These are phyloP conservation scores for Dothistroma pini DNA, from an alignment of 2,329 filamentous ascomycete species.

Conservation along the genomic window DNA sequence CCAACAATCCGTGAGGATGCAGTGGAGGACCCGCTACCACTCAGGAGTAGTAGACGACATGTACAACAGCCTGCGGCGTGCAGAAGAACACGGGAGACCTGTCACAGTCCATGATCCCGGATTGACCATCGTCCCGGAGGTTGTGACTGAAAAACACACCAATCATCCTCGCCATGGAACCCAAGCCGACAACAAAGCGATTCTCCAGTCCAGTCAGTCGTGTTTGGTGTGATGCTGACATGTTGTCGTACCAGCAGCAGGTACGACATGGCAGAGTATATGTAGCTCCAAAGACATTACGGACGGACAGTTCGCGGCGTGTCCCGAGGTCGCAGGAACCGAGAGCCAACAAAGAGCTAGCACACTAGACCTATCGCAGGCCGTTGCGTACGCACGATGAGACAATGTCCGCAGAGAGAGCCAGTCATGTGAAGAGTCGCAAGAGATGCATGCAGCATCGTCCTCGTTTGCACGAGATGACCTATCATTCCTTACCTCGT, in stretches of 20 bases:
- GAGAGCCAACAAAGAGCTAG: not conserved
- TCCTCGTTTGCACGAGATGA: constrained; percentile 2
- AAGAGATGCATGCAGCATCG: not conserved
- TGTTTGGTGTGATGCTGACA: not conserved
- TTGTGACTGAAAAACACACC: not conserved
- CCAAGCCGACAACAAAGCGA: not conserved
- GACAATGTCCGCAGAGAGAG: constrained; percentile 1
- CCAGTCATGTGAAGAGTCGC: constrained; percentile 6
- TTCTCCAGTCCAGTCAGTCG: not conserved
- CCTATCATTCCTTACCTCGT: not conserved
- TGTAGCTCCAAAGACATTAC: not conserved
- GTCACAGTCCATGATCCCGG: no score
- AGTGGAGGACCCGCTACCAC: not conserved
- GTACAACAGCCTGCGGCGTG: not conserved
- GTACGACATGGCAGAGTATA: not conserved
- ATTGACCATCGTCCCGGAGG: not conserved
- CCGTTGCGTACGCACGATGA: not conserved
- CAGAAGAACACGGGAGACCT: no score
- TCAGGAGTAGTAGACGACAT: not conserved
- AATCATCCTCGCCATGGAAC: no score
- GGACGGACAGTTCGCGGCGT: not conserved
- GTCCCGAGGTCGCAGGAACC: not conserved
- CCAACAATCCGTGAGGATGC: not conserved
- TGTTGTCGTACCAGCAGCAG: not conserved
- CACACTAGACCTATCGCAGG: not conserved